phyloP scores from a whole-genome alignment of 2,329 filamentous ascomycete genomes.

The Volutella citrinella region DNA sequence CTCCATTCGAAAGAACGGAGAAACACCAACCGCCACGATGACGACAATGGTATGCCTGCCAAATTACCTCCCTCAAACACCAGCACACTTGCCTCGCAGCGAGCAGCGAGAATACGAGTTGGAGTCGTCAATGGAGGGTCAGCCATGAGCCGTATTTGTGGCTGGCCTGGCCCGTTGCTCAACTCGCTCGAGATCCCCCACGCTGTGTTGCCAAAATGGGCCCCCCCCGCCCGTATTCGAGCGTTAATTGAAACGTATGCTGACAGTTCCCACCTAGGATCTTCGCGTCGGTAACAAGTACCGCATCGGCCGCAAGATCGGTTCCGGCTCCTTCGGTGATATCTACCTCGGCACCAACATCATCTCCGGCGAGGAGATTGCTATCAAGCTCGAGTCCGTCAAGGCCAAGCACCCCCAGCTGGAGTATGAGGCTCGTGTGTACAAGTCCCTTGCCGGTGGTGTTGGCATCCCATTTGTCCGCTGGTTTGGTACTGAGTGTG shows the following conservation, averaged over 20 bases:
- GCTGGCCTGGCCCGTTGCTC: too few species aligned
- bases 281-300: conserved; percentile 99
- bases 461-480: conserved; percentile 98
- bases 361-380: conserved; percentile 98
- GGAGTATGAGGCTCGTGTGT: conserved; percentile 96
- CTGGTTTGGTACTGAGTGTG: conserved; percentile 99
- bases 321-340: conserved; percentile 94
- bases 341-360: conserved; percentile 99
- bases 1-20: conserved; percentile 18
- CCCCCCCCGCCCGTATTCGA: too few species aligned
- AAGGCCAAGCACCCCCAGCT: conserved; percentile 99
- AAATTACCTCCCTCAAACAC: background rate
- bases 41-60: conserved; percentile 48
- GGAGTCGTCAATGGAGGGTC: too few species aligned
- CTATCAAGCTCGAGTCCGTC: conserved; percentile 98
- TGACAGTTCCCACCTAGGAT: too few species aligned
- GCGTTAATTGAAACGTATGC: too few species aligned
- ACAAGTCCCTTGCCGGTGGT: conserved; percentile 85
- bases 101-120: too few species aligned
- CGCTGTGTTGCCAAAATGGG: too few species aligned
- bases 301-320: conserved; percentile 98
- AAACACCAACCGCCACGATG: conserved; percentile 35
- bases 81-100: background rate
- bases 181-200: too few species aligned
- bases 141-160: too few species aligned